phyloP scores from a whole-genome alignment of 805 yeast genomes.

The Teunomyces lycoperdinae region DNA sequence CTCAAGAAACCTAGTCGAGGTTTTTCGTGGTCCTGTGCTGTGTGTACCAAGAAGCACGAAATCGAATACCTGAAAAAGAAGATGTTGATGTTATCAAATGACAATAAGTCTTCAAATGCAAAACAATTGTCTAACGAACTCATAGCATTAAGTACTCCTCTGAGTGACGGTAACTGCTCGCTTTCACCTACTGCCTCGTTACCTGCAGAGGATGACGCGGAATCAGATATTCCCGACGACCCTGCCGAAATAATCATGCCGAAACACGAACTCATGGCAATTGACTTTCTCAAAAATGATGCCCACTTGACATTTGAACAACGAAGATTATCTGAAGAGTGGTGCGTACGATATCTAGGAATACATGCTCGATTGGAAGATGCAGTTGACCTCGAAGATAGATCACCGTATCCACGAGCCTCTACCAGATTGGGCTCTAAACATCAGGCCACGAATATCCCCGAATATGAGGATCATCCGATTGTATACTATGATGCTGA shows the following conservation, averaged over 20 bases:
- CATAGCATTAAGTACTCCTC: constrained; percentile 10
- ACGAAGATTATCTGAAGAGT: constrained; percentile 61
- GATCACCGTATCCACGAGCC: constrained; percentile 75
- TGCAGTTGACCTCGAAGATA: constrained; percentile 70
- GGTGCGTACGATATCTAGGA: constrained; percentile 81
- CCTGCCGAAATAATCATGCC: constrained; percentile 30
- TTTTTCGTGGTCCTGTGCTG: constrained; percentile 86
- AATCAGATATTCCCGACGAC: constrained; percentile 8
- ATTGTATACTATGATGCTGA: constrained; percentile 62
- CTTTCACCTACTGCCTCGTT: neutral
- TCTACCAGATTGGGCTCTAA: constrained; percentile 72
- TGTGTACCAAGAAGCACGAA: constrained; percentile 63
- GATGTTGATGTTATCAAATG: constrained; percentile 40
- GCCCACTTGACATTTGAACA: constrained; percentile 36
- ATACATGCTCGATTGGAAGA: constrained; percentile 72
- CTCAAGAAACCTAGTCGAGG: constrained; percentile 79
- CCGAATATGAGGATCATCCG: constrained; percentile 58
- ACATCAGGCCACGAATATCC: constrained; percentile 67
- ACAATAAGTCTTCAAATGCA: constrained; percentile 40
- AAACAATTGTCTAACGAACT: constrained; percentile 27
- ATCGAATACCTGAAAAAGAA: constrained; percentile 37
- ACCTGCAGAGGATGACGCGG: constrained; percentile 6
- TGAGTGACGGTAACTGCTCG: constrained; percentile 1
- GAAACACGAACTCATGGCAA: constrained; percentile 56
- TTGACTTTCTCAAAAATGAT: constrained; percentile 50